phyloP scores from a whole-genome alignment of 306 rosid genomes.

The Prunus salicina region DNA sequence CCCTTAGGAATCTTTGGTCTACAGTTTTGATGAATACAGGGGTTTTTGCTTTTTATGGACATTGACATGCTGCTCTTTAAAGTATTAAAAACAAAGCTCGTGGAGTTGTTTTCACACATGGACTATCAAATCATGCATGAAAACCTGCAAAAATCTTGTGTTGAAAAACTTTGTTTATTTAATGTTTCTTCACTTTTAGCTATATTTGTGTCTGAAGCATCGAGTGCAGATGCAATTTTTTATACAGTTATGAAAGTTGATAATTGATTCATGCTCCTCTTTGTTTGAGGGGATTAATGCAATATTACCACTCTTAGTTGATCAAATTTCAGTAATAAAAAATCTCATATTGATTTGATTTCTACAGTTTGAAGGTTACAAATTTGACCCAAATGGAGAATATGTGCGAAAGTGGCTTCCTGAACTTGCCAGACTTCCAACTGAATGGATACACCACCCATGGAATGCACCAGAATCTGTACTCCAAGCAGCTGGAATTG shows the following conservation, averaged over 20 bases:
- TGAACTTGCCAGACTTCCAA: constrained; percentile 81
- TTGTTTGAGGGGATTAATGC: not conserved
- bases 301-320: not conserved
- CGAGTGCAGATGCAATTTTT: constrained; percentile 1
- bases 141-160: not conserved
- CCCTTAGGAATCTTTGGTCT: not conserved
- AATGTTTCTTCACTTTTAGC: not conserved
- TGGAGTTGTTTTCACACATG: not conserved
- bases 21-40: not conserved
- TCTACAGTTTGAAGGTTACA: constrained; percentile 79
- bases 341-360: constrained; percentile 8
- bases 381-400: constrained; percentile 82
- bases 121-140: not conserved
- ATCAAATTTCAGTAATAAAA: not conserved
- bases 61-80: constrained; percentile 1
- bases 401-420: constrained; percentile 95
- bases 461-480: constrained; percentile 88
- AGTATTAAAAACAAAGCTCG: not conserved
- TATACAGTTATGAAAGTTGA: not conserved
- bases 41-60: not conserved
- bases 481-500: constrained; percentile 92
- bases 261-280: constrained; percentile 3
- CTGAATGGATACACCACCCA: constrained; percentile 95
- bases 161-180: not conserved
- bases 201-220: not conserved